Evolutionary conservation across 78 protist genomes (phyloP).

Genomic region (Cavenderia fasciculata): DNA sequence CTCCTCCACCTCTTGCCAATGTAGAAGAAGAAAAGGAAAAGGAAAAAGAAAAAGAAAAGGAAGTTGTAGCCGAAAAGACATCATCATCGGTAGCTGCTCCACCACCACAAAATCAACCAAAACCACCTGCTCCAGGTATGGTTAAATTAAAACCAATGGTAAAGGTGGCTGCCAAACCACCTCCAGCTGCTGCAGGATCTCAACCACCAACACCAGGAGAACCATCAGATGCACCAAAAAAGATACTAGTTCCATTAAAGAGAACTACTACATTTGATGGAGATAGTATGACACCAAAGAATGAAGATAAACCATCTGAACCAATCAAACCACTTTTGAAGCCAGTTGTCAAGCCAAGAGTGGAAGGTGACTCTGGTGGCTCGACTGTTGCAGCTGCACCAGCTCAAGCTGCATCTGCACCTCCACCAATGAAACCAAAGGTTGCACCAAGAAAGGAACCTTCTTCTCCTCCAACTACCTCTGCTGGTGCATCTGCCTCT

Average conservation of each 20-base stretch:
- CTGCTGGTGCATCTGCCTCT: not conserved
- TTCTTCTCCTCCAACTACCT: not conserved
- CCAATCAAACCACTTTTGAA: not conserved
- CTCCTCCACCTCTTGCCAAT: not conserved
- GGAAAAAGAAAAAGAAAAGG: no score
- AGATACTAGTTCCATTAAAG: no score
- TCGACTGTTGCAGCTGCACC: not conserved
- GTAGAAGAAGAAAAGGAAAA: no score
- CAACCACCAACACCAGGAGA: not conserved
- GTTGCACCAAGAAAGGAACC: not conserved
- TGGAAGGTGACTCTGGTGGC: not conserved
- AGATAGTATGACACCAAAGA: conserved; percentile 13
- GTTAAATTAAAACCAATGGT: no score
- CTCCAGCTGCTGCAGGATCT: no score
- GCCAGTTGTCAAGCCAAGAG: not conserved
- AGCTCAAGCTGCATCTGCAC: not conserved
- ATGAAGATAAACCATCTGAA: not conserved
- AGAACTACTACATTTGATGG: no score
- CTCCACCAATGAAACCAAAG: not conserved
- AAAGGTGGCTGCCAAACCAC: no score
- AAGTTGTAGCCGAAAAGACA: no score
- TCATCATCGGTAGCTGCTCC: not conserved
- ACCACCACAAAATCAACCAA: not conserved
- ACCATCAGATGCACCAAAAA: not conserved
- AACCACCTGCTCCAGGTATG: conserved; percentile 7